Base-by-base conservation (phyloP, 2,329 filamentous ascomycete genomes). In the Fusarium albidum region DNA sequence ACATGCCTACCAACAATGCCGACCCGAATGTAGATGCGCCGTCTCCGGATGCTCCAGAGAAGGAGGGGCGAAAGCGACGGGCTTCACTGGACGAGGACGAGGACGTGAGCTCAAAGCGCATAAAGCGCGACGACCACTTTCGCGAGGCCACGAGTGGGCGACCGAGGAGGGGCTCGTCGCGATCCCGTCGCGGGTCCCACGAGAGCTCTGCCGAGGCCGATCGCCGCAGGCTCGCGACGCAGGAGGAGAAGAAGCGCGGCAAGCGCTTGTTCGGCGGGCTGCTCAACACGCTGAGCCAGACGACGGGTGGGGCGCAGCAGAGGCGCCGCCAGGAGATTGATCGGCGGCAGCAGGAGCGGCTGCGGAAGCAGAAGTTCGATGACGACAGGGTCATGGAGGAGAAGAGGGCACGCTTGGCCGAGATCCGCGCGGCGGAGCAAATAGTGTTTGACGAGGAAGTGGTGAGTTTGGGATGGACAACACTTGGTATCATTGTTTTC, bases 191-290 rank as follows among this genome's bases (percentile, higher is more conserved):
- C 27, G 42, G 43, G 17, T 60, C 57, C 4, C 33, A 60, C 11
- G 54, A 41, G 3, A 42, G 47, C 38, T 38, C 53, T 25, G 38
- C 42, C 3, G 56, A 64, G 14, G 33, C 50, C n/a, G 65, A 69
- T 48, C 58, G 67, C 47, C 59, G 60, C 33, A 62, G 47, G 34
- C 49, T 61, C 8, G 69, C 68, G 32, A 68, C 65, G 7, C 72
- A 86, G 51, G 90, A 96, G 67, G 94, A 98, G 70, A 91, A 88
- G 72, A 92, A 90, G 70, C 88, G 94, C 31, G 90, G 91, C 17
- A 89, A 90, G 73, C 84, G 94, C 46, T 80, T 98, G 55, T 97
- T 97, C 69, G 93, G 94, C 56, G 90, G 88, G 29, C 76, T 96
- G 50, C 78, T 95, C 54, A 90, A 82, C 71, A 91, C 89, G 31